A percentile compares a stretch with the other conserved stretches of the same genome.
Conservation (phyloP, 1,284 basidiomycete genomes). For the Ustilago loliicola region DNA sequence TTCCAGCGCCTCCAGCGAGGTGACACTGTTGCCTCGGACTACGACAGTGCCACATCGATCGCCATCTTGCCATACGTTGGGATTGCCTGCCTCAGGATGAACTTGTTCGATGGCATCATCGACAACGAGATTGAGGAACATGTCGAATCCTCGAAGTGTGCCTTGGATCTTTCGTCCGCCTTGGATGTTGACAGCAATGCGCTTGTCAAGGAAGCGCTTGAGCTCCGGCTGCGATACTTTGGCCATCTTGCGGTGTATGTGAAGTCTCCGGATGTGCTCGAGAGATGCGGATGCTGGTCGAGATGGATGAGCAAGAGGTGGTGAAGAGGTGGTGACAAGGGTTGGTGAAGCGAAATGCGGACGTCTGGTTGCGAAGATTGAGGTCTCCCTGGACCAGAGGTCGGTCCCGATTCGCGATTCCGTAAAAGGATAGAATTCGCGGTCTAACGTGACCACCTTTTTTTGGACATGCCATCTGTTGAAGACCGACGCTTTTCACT, state of each 20-base stretch:
- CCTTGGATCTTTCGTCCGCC: conserved; percentile 96
- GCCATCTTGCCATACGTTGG: conserved; percentile 60
- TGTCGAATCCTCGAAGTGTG: conserved; percentile 94
- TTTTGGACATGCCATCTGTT: no score
- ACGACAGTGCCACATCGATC: conserved; percentile 67
- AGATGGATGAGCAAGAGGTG: background rate
- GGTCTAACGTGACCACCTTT: background rate
- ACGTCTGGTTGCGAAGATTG: background rate
- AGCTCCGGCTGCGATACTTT: conserved; percentile 69
- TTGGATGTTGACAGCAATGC: conserved; percentile 92
- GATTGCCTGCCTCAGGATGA: conserved; percentile 73
- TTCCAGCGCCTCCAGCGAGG: conserved; percentile 66
- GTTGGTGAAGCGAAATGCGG: conserved; percentile 3
- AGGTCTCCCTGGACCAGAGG: background rate
- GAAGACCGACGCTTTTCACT: no score
- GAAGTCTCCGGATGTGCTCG: background rate
- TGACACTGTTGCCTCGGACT: conserved; percentile 69
- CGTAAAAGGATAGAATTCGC: background rate
- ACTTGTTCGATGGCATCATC: conserved; percentile 94
- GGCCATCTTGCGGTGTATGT: conserved; percentile 50
- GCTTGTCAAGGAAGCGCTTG: conserved; percentile 94
- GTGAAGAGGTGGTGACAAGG: no score
- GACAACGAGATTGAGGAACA: conserved; percentile 97
- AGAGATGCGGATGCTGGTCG: conserved; percentile 6
- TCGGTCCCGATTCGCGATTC: background rate